Conservation (phyloP, 306 rosid species). For the Dryas octopetala region DNA sequence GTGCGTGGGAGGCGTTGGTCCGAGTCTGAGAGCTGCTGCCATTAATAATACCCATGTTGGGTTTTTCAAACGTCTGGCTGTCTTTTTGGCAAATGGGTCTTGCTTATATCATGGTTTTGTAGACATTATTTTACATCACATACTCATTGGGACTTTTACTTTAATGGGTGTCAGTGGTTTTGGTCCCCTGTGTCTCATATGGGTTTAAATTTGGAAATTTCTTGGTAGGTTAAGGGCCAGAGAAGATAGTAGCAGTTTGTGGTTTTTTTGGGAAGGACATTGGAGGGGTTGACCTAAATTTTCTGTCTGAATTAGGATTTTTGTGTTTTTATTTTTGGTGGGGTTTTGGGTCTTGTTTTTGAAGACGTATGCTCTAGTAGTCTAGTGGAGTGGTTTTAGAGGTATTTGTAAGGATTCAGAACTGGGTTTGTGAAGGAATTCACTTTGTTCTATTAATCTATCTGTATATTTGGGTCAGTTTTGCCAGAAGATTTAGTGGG, state of each 20-base stretch:
- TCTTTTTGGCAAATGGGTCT: slow-evolving; percentile 40
- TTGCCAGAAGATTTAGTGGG: slow-evolving; percentile 26
- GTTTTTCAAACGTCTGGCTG: slow-evolving; percentile 31
- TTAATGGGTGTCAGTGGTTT: slow-evolving; percentile 46
- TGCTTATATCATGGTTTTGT: slow-evolving; percentile 25
- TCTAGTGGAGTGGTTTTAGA: slow-evolving; percentile 58
- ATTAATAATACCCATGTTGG: slow-evolving; percentile 37
- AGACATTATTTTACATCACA: slow-evolving; percentile 30
- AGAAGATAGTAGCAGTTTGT: slow-evolving; percentile 2
- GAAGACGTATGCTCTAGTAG: slow-evolving; percentile 17
- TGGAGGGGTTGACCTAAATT: slow-evolving; percentile 75
- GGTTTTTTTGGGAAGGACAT: slow-evolving; percentile 25
- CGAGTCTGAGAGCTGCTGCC: slow-evolving; percentile 30
- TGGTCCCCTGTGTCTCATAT: slow-evolving; percentile 40
- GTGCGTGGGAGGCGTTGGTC: slow-evolving; percentile 16
- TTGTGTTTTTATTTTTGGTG: slow-evolving; percentile 1
- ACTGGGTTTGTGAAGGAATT: slow-evolving; percentile 31
- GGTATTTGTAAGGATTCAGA: slow-evolving; percentile 26
- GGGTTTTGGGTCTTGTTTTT: slow-evolving; percentile 20
- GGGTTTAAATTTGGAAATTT: slow-evolving; percentile 39
- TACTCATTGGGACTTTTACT: slow-evolving; percentile 32
- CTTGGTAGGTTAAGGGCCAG: slow-evolving; percentile 24
- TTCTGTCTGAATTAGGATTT: slow-evolving; percentile 27
- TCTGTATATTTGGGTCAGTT: slow-evolving; percentile 30
- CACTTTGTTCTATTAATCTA: slow-evolving; percentile 20